Evolutionary conservation across 345 rosid species (phyloP).

Genomic region (Citrus mangshanensis): DNA sequence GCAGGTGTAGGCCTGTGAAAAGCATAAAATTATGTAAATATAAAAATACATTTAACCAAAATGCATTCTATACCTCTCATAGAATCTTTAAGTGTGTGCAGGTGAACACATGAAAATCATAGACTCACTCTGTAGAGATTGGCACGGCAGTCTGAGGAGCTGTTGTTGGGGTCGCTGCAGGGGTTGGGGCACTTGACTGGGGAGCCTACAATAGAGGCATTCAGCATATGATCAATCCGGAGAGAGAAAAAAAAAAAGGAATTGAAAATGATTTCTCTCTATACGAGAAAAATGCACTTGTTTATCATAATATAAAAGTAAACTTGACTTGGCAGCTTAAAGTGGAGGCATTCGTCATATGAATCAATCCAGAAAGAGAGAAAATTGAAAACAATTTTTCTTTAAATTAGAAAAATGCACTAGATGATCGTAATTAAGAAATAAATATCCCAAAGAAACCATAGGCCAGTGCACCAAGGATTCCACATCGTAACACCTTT

Average conservation of each 20-base stretch:
- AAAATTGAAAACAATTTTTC: neutral
- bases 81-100: neutral
- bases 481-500: neutral
- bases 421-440: neutral
- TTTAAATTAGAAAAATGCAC: neutral
- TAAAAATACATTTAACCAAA: neutral
- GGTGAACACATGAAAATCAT: neutral
- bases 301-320: neutral
- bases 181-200: conserved; percentile 35
- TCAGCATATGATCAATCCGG: neutral
- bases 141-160: conserved; percentile 32
- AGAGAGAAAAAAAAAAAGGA: neutral
- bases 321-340: conserved; percentile 47
- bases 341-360: neutral
- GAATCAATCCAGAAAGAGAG: neutral
- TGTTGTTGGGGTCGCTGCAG: conserved; percentile 25
- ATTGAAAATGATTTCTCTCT: neutral
- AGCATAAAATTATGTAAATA: neutral
- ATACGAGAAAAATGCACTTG: neutral
- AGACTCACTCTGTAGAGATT: conserved; percentile 29
- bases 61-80: neutral
- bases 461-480: neutral
- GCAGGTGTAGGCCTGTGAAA: conserved; percentile 33
- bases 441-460: neutral
- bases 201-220: conserved; percentile 36